Evolutionary conservation across 176 grass and related monocot species (phyloP), one percentile per base, ranked within the genome.

Genomic region (Guadua angustifolia): DNA sequence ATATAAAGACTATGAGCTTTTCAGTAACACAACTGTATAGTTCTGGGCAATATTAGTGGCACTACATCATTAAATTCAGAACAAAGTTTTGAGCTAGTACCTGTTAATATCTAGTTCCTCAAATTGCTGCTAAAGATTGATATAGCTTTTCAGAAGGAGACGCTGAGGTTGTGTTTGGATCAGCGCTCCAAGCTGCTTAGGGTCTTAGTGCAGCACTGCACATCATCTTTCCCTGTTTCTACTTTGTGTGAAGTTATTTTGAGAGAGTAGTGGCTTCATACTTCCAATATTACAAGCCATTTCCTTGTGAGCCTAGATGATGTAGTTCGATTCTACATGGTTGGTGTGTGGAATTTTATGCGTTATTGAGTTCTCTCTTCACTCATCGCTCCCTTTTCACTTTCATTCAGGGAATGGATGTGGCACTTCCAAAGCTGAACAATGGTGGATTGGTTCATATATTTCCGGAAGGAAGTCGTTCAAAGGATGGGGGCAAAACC

Each of bases 381-480:
- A 70, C 17, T 66, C 36, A 73, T 39, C 35, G 18, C 35, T 81
- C 74, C 9, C 25, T 58, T 45, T 18, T 44, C 14, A 36, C 13
- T 0, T 67, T 69, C 35, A 4, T 55, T 50, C 24, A 99, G 96
- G 96, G 96, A 85, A 99, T 98, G 96, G 93, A 98, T 85, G 90
- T 93, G 89, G 93, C 91, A 51, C 84, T 99, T 19, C 92, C 91
- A 7, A 99, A 99, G 74, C 73, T 99, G 39, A 95, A 99, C 66
- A 95, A 77, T 85, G 96, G 96, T 67, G 93, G 96, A 73, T 99
- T 93, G 96, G 93, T 99, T 87, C 96, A 99, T 85, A 99, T 99
- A 94, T 99, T 99, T 85, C 96, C 93, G 2, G 93, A 99, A 90
- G 93, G 96, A 87, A 94, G 93, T 76, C 91, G 93, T 32, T 99